These are phyloP conservation scores for Zhuliangozyma parablackwelliae DNA, from an alignment of 1,139 yeast species.

Conservation along the genomic window DNA sequence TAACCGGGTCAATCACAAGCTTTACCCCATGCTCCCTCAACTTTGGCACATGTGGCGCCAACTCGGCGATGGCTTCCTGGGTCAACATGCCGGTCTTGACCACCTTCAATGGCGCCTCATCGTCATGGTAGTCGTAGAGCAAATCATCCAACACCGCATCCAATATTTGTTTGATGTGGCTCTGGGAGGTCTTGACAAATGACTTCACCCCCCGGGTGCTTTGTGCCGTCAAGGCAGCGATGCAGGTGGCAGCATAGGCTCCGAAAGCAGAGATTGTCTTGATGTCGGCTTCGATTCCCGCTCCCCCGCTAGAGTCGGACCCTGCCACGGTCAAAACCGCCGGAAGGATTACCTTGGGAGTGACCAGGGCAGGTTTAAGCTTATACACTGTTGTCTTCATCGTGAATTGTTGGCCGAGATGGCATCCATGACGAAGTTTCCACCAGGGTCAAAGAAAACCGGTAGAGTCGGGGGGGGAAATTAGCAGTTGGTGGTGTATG, in stretches of 20 bases:
- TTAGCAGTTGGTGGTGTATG: too few relatives aligned
- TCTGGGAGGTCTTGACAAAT: conserved; percentile 44
- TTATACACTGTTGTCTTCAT: neutral
- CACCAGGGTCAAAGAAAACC: too few relatives aligned
- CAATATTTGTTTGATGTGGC: conserved; percentile 43
- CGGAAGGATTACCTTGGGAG: conserved; percentile 15
- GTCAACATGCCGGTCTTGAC: conserved; percentile 84
- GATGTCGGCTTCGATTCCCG: conserved; percentile 90
- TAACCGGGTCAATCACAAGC: conserved; percentile 75
- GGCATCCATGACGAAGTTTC: too few relatives aligned
- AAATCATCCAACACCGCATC: conserved; percentile 61
- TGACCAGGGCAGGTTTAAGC: neutral
- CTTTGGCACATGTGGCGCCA: conserved; percentile 31
- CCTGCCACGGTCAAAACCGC: conserved; percentile 71
- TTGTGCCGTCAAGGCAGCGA: conserved; percentile 81
- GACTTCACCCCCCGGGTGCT: conserved; percentile 60
- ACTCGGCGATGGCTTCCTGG: conserved; percentile 47
- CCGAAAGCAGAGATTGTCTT: conserved; percentile 77
- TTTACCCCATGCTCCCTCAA: conserved; percentile 26
- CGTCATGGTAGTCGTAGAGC: conserved; percentile 26
- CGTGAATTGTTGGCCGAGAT: too few relatives aligned
- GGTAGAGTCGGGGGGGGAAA: too few relatives aligned
- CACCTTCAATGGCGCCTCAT: conserved; percentile 43
- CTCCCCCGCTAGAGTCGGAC: conserved; percentile 90
- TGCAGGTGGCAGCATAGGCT: conserved; percentile 78